Evolutionary conservation across 2,329 filamentous ascomycete genomes (phyloP).

Genomic region (Blastomyces silverae): DNA sequence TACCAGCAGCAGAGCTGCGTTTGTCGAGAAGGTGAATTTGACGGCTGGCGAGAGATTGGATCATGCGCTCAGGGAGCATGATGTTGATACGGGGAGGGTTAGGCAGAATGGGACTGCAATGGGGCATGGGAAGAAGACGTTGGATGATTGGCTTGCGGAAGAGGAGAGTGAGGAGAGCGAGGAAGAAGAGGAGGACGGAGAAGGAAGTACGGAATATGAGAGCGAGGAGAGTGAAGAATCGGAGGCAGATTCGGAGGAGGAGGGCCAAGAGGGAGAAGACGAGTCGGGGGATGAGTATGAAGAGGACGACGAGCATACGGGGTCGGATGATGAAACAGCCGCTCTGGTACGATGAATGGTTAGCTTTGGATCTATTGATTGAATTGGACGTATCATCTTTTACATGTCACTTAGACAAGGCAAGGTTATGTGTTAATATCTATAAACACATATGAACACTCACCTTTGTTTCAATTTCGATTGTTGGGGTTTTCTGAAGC

Average conservation of each 20-base stretch:
- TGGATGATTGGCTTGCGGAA: constrained; percentile 90
- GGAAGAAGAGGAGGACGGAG: constrained; percentile 43
- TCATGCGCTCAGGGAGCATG: constrained; percentile 39
- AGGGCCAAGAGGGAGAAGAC: constrained; percentile 21
- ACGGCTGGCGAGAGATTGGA: constrained; percentile 42
- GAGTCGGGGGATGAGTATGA: constrained; percentile 45
- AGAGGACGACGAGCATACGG: constrained; percentile 33
- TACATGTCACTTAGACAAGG: background rate
- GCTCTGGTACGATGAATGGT: background rate
- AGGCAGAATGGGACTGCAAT: constrained; percentile 24
- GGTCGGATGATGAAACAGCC: constrained; percentile 34
- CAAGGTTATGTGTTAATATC: background rate
- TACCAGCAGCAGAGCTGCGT: constrained; percentile 32
- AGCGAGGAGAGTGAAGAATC: constrained; percentile 43
- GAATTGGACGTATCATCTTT: constrained; percentile 4
- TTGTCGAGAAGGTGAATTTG: constrained; percentile 42
- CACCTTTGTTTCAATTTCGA: background rate
- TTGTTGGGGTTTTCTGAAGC: background rate
- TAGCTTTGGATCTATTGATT: background rate
- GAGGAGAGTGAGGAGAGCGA: constrained; percentile 54
- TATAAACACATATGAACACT: background rate
- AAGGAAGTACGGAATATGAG: constrained; percentile 34
- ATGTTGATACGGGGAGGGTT: constrained; percentile 25
- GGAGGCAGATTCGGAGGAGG: constrained; percentile 22
- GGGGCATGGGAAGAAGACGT: constrained; percentile 59